phyloP scores from a whole-genome alignment of 495 filamentous ascomycete genomes.

The Xylaria acuta region DNA sequence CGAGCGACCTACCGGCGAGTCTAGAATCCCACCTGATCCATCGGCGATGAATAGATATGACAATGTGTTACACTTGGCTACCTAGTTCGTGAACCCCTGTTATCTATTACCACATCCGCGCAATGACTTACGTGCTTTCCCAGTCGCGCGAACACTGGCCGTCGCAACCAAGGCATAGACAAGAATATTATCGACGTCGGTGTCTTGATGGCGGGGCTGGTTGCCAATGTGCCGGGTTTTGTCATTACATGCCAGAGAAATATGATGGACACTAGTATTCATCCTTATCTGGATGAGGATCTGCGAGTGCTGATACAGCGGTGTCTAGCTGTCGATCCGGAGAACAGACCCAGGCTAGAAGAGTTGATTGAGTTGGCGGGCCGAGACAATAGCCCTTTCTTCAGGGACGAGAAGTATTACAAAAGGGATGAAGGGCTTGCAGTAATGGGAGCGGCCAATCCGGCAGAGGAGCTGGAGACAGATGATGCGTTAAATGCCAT shows the following conservation, averaged over 20 bases:
- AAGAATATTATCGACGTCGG: conserved; percentile 4
- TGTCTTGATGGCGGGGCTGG: neutral
- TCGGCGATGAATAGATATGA: neutral
- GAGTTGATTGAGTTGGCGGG: conserved; percentile 4
- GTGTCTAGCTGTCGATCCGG: conserved; percentile 3
- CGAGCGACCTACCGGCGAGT: conserved; percentile 3
- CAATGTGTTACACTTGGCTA: neutral
- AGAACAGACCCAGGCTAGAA: conserved; percentile 17
- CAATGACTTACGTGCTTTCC: neutral
- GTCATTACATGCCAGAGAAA: conserved; percentile 6
- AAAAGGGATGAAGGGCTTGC: neutral
- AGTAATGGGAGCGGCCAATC: neutral
- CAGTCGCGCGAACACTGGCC: conserved; percentile 4
- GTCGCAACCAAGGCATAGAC: conserved; percentile 10
- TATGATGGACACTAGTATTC: conserved; percentile 9
- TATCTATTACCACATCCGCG: neutral
- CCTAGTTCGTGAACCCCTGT: neutral
- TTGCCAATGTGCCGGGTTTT: neutral
- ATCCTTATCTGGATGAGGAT: neutral
- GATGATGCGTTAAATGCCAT: neutral
- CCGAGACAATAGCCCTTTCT: neutral
- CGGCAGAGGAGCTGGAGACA: conserved; percentile 8
- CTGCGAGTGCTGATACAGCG: conserved; percentile 5
- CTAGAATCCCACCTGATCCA: neutral
- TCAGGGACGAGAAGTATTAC: conserved; percentile 14